Evolutionary conservation across 2,329 filamentous ascomycete species (phyloP).

Genomic region (Xylariaceae sp.): DNA sequence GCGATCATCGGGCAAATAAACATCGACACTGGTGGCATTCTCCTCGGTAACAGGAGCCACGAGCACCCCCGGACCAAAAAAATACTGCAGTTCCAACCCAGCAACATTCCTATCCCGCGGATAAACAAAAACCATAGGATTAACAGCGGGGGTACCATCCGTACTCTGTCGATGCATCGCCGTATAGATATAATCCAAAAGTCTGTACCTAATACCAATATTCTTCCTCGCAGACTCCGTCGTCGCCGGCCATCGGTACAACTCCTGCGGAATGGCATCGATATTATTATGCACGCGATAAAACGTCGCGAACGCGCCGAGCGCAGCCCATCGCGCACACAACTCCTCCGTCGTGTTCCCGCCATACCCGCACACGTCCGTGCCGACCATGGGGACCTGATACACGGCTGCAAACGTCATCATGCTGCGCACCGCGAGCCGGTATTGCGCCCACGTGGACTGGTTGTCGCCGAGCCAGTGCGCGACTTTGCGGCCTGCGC

Average conservation of each 20-base stretch:
- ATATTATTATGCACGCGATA: conserved; percentile 67
- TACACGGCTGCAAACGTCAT: conserved; percentile 59
- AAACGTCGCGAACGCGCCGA: conserved; percentile 70
- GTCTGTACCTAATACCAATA: background rate
- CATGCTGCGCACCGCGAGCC: conserved; percentile 53
- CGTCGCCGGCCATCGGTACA: conserved; percentile 62
- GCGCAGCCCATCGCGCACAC: conserved; percentile 68
- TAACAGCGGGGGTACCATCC: background rate
- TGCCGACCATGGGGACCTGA: conserved; percentile 63
- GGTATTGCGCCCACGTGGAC: conserved; percentile 54
- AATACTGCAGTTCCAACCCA: background rate
- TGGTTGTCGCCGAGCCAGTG: conserved; percentile 58
- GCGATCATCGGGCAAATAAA: background rate
- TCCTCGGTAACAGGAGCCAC: background rate
- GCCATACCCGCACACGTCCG: conserved; percentile 74
- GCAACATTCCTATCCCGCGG: background rate
- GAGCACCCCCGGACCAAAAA: background rate
- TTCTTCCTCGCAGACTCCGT: conserved; percentile 35
- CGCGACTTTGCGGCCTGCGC: conserved; percentile 60
- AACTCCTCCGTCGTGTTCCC: conserved; percentile 61
- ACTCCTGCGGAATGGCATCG: conserved; percentile 56
- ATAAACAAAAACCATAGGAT: background rate
- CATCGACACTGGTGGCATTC: background rate
- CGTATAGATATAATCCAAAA: background rate
- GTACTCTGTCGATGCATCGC: background rate